Conservation (phyloP, 2,329 filamentous ascomycete genomes). For the Botryotinia narcissicola region DNA sequence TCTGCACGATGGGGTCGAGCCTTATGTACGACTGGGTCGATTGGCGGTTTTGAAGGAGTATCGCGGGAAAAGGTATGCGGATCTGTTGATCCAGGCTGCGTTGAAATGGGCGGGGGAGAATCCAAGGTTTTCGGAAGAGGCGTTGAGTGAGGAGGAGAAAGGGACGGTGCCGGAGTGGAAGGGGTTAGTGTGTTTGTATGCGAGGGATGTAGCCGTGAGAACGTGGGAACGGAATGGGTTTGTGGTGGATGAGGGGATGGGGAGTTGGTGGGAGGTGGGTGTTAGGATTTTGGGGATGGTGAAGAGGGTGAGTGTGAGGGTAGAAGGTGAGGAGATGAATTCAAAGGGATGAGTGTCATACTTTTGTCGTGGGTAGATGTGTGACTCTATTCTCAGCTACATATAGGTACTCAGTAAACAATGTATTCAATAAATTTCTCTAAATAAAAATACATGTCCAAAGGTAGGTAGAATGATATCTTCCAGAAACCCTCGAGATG, state of each 20-base stretch:
- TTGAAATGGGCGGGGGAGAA: conserved; percentile 66
- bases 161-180: conserved; percentile 58
- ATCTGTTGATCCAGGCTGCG: conserved; percentile 63
- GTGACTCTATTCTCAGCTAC: no score
- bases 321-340: neutral
- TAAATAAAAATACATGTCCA: neutral
- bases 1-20: conserved; percentile 61
- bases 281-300: conserved; percentile 88
- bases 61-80: conserved; percentile 63
- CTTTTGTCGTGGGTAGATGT: neutral
- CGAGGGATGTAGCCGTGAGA: conserved; percentile 63
- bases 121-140: conserved; percentile 48
- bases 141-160: conserved; percentile 43
- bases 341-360: neutral
- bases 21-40: conserved; percentile 79
- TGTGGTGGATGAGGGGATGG: conserved; percentile 67
- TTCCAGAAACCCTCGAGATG: neutral
- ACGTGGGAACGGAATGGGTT: conserved; percentile 76
- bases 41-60: conserved; percentile 67
- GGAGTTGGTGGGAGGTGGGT: conserved; percentile 78
- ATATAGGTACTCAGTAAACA: neutral
- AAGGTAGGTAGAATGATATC: neutral
- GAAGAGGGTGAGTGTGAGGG: neutral
- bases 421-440: neutral
- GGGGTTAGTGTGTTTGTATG: conserved; percentile 76